Evolutionary conservation across 2,329 filamentous ascomycete genomes (phyloP), one percentile per base, ranked within the genome.

Genomic region (Rugonectria rugulosa): DNA sequence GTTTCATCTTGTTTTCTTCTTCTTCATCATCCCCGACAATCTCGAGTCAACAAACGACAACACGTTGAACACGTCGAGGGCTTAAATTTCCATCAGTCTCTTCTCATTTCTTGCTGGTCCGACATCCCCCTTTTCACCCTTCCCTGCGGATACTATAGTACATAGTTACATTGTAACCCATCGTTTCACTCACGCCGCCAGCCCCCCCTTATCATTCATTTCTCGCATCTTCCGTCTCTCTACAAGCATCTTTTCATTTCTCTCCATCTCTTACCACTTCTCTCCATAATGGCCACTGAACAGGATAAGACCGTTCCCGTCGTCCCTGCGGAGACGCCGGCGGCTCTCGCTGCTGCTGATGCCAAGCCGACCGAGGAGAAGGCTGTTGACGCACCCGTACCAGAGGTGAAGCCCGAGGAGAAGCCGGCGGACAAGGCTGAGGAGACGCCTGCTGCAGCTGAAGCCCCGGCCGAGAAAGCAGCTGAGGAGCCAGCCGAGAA

Each of bases 231-330:
- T 26, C 19, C 10, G 5, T 36, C 32, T 19, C 43, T 37, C 24
- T 32, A 36, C 34, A n/a, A n/a, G n/a, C n/a, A n/a, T n/a, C 24
- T 21, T 14, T 19, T 10, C 32, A 14, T n/a, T 8, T 21, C 7
- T 34, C 14, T 19, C 36, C 37, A 37, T 17, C 19, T 20, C 21
- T 12, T 21, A 10, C 3, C 15, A 19, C 15, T 34, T n/a, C 21
- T 23, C 44, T 23, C 41, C 32, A 44, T 52, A 62, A 73, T 73
- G 70, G 61, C 72, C 55, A 46, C 67, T 45, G 68, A 72, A 57
- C 64, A 72, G 47, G 57, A 66, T 12, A 65, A 67, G 56, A 59
- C 53, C 40, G 38, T 54, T 42, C 19, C 59, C 34, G 53, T 58
- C 21, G 44, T 57, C 15, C 26, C 59, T 10, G 56, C 49, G 31